Evolutionary conservation across 345 rosid species (phyloP).

Genomic region (Cardamine chenopodiifolia): DNA sequence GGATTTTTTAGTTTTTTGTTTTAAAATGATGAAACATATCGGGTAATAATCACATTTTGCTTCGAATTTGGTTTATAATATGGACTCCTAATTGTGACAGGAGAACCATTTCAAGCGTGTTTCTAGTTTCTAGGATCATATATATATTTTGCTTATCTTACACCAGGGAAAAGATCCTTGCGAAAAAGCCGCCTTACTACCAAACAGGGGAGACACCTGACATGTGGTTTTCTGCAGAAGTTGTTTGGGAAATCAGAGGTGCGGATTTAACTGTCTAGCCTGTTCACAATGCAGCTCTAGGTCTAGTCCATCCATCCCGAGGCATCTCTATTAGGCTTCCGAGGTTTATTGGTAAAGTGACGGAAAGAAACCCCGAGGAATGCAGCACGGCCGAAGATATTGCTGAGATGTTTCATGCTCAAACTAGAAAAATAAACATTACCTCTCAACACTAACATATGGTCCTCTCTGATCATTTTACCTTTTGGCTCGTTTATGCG

Average conservation of each 20-base stretch:
- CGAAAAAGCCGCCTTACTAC: constrained; percentile 72
- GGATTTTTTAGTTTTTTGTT: neutral
- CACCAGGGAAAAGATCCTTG: constrained; percentile 67
- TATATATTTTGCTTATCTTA: constrained; percentile 24
- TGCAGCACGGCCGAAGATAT: constrained; percentile 73
- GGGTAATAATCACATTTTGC: too few relatives aligned
- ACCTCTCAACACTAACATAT: constrained; percentile 11
- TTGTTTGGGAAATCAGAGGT: constrained; percentile 83
- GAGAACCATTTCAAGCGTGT: neutral
- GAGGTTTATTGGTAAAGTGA: constrained; percentile 53
- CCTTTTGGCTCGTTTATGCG: constrained; percentile 24
- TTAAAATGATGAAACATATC: neutral
- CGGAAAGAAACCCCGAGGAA: constrained; percentile 68
- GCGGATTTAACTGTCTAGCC: constrained; percentile 90
- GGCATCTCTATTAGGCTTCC: constrained; percentile 89
- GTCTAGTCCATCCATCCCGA: constrained; percentile 76
- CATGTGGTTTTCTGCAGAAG: constrained; percentile 75
- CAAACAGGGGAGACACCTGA: constrained; percentile 75
- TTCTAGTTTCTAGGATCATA: neutral
- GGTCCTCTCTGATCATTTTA: neutral
- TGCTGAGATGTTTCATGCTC: constrained; percentile 75
- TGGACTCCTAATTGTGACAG: neutral
- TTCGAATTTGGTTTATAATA: too few relatives aligned
- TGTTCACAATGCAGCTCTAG: constrained; percentile 75
- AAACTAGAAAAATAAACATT: constrained; percentile 72